Evolutionary conservation across 2,329 filamentous ascomycete genomes (phyloP).

Genomic region (Huntiella decipiens): DNA sequence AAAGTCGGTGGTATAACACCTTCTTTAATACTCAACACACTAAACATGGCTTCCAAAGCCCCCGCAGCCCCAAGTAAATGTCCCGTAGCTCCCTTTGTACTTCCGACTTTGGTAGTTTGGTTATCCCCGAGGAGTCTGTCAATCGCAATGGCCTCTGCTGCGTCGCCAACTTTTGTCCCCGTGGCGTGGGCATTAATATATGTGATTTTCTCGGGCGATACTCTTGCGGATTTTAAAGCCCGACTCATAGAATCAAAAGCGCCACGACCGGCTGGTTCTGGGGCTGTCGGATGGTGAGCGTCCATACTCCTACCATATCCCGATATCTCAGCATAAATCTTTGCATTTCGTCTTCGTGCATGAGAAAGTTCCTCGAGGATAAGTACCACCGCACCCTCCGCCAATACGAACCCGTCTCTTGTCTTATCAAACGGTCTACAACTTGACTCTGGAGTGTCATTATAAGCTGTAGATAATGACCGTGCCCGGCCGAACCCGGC

Average conservation of each 20-base stretch:
- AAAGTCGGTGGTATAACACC: constrained; percentile 67
- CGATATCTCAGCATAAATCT: constrained; percentile 71
- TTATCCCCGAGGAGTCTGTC: constrained; percentile 41
- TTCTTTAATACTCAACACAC: constrained; percentile 62
- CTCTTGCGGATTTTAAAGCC: constrained; percentile 52
- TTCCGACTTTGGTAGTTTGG: constrained; percentile 39
- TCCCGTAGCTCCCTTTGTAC: constrained; percentile 83
- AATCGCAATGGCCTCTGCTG: constrained; percentile 73
- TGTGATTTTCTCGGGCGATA: constrained; percentile 54
- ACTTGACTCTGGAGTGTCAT: constrained; percentile 47
- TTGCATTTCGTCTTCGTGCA: constrained; percentile 57
- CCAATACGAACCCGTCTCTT: constrained; percentile 75
- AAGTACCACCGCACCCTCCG: constrained; percentile 76
- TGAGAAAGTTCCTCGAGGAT: constrained; percentile 83
- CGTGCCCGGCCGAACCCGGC: constrained; percentile 79
- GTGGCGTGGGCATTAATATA: constrained; percentile 97
- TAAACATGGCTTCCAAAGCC: constrained; percentile 75
- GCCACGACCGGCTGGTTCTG: constrained; percentile 62
- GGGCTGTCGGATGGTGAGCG: constrained; percentile 85
- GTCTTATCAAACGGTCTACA: constrained; percentile 74
- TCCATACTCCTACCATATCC: constrained; percentile 87
- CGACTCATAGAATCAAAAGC: constrained; percentile 71
- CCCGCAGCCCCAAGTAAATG: constrained; percentile 85
- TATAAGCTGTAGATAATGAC: constrained; percentile 67
- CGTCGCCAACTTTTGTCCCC: constrained; percentile 67